Conservation (phyloP, 257 asterid species). For the Knoxia roxburghii region DNA sequence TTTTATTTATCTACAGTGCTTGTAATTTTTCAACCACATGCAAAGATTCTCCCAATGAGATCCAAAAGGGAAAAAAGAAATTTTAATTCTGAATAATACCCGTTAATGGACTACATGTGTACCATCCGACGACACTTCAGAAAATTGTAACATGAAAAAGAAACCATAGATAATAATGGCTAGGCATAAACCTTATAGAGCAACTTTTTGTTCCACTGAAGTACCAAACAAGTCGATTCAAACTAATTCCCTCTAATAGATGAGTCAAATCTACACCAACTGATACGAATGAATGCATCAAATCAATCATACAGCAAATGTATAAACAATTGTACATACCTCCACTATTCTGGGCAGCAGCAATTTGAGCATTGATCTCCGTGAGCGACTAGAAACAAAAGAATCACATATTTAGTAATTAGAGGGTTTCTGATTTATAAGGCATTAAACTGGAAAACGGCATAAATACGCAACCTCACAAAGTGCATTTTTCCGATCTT, state of each 20-base stretch:
- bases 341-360: constrained; percentile 74
- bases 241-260: background rate
- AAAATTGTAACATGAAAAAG: constrained; percentile 4
- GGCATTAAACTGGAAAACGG: constrained; percentile 9
- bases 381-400: constrained; percentile 74
- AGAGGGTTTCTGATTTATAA: constrained; percentile 5
- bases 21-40: background rate
- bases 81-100: no score
- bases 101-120: background rate
- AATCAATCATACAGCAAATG: constrained; percentile 4
- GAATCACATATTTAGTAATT: constrained; percentile 27
- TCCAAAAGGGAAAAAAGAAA: background rate
- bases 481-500: constrained; percentile 89
- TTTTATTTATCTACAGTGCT: background rate
- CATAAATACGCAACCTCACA: constrained; percentile 56
- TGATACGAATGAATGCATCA: no score
- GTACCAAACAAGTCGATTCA: background rate
- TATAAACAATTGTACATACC: constrained; percentile 41
- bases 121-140: background rate
- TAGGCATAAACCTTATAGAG: background rate
- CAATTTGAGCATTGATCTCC: constrained; percentile 68
- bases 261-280: background rate
- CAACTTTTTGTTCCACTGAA: no score
- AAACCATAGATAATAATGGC: background rate
- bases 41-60: background rate